Evolutionary conservation across 2,329 filamentous ascomycete species (phyloP).

Genomic region (Monilinia laxa): DNA sequence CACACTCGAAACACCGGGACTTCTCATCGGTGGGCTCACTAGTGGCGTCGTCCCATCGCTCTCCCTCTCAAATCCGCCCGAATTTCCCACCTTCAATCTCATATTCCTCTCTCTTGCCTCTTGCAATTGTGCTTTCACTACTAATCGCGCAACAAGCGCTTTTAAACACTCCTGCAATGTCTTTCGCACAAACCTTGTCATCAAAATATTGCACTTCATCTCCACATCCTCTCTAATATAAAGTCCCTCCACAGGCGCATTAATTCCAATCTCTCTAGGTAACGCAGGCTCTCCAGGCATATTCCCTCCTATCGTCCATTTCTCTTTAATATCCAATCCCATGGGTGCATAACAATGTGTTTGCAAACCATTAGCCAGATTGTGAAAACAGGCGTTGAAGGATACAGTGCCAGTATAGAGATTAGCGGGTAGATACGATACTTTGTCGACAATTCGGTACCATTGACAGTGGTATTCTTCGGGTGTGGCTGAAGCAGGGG

Average conservation of each 20-base stretch:
- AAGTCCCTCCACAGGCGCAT: slow-evolving; percentile 65
- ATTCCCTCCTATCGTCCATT: slow-evolving; percentile 74
- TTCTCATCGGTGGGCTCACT: slow-evolving; percentile 10
- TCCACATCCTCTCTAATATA: slow-evolving; percentile 83
- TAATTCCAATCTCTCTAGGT: slow-evolving; percentile 65
- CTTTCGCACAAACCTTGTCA: slow-evolving; percentile 76
- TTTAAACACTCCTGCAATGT: slow-evolving; percentile 78
- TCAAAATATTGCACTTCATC: slow-evolving; percentile 75
- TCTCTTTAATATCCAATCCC: slow-evolving; percentile 74
- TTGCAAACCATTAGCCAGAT: slow-evolving; percentile 69
- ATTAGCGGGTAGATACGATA: slow-evolving; percentile 69
- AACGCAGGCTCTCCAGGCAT: slow-evolving; percentile 68
- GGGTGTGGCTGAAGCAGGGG: slow-evolving; percentile 64
- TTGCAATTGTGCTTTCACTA: slow-evolving; percentile 48
- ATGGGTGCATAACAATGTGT: slow-evolving; percentile 83
- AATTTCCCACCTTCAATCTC: background rate
- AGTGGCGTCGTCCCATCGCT: slow-evolving; percentile 1
- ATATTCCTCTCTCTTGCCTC: slow-evolving; percentile 13
- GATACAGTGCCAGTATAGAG: slow-evolving; percentile 64
- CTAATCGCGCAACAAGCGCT: slow-evolving; percentile 63
- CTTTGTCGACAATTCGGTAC: slow-evolving; percentile 77
- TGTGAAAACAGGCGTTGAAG: slow-evolving; percentile 79
- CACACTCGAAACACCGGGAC: slow-evolving; percentile 5
- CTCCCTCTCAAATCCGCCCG: background rate
- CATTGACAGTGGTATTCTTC: slow-evolving; percentile 74